A percentile compares a stretch with the other conserved stretches of the same genome.
These are phyloP conservation scores for Anisogramma anomala DNA, from an alignment of 2,329 filamentous ascomycete genomes.

Conservation along the genomic window DNA sequence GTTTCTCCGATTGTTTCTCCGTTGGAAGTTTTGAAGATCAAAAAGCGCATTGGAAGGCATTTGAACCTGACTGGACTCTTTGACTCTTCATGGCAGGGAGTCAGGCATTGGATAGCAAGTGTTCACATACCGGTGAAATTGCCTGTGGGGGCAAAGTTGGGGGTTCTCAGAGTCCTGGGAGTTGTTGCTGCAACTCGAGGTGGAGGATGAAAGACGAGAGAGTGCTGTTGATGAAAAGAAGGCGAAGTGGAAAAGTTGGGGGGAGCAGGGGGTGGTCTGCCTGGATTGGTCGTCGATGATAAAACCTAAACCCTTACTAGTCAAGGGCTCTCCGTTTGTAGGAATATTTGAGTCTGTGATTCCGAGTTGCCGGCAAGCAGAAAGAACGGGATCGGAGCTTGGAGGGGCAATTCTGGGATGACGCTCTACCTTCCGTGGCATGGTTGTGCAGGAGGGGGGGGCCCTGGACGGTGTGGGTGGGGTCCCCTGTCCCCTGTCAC, in stretches of 20 bases:
- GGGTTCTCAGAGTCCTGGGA: not conserved
- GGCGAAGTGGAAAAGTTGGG: constrained; percentile 1
- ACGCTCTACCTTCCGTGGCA: not conserved
- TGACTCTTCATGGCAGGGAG: constrained; percentile 3
- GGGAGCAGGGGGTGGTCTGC: constrained; percentile 6
- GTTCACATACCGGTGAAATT: constrained; percentile 9
- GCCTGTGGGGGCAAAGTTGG: not conserved
- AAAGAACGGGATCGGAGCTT: constrained; percentile 5
- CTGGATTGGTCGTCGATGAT: constrained; percentile 4
- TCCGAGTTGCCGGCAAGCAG: not conserved
- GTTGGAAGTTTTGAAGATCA: not conserved
- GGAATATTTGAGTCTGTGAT: constrained; percentile 4
- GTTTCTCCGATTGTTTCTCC: no score
- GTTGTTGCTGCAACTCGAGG: not conserved
- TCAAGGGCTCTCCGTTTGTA: constrained; percentile 7
- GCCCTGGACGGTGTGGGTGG: constrained; percentile 1
- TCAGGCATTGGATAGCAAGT: constrained; percentile 1
- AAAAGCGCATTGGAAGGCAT: not conserved
- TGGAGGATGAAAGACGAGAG: not conserved
- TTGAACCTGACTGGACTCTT: constrained; percentile 4
- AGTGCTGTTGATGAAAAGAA: constrained; percentile 1
- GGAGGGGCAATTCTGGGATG: constrained; percentile 5
- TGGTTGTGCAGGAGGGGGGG: not conserved
- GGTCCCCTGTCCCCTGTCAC: not conserved
- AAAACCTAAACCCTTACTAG: constrained; percentile 3